Conservation (phyloP, 129 eudicot genomes). For the Flaveria brownii region DNA sequence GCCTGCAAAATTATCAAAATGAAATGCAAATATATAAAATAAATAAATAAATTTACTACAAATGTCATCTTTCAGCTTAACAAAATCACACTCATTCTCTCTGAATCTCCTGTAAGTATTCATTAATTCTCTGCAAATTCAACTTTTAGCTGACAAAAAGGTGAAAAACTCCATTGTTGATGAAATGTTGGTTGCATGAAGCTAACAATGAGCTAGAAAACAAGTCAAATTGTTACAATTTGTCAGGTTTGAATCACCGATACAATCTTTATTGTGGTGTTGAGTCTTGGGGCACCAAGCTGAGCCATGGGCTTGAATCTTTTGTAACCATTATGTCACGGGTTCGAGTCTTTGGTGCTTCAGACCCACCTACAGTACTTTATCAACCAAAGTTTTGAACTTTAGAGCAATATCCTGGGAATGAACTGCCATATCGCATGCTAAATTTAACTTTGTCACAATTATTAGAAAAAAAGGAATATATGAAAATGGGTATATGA, state of each 20-base stretch:
- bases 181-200: neutral
- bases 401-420: slow-evolving; percentile 10
- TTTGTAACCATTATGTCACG: slow-evolving; percentile 1
- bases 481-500: neutral
- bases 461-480: neutral
- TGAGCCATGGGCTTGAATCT: neutral
- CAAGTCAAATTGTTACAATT: no score
- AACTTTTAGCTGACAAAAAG: neutral
- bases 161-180: neutral
- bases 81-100: neutral
- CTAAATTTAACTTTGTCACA: neutral
- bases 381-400: slow-evolving; percentile 16
- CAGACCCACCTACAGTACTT: neutral
- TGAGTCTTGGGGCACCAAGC: slow-evolving; percentile 2
- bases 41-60: slow-evolving; percentile 18
- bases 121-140: neutral
- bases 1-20: neutral
- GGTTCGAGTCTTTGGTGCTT: neutral
- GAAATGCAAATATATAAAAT: neutral
- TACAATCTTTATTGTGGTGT: neutral
- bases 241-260: no score
- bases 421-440: neutral
- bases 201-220: neutral
- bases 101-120: neutral
- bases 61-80: slow-evolving; percentile 14